These are phyloP conservation scores for Glycine latifolia DNA, from an alignment of 306 rosid species.

Conservation along the genomic window DNA sequence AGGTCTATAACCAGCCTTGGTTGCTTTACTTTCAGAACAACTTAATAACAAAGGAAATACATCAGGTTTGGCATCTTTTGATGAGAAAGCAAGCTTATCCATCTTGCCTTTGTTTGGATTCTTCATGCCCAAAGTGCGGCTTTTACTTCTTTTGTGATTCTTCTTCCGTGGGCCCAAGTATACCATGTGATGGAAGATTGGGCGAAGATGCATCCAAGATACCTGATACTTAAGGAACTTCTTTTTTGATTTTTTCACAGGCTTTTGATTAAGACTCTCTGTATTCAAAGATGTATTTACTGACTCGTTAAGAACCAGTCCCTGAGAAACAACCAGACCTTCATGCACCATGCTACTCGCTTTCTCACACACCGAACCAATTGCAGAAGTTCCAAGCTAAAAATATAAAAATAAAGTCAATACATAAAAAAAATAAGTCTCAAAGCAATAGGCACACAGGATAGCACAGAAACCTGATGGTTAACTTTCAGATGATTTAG, in stretches of 20 bases:
- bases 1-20: slow-evolving; percentile 43
- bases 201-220: slow-evolving; percentile 51
- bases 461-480: slow-evolving; percentile 48
- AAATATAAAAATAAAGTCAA: slow-evolving; percentile 23
- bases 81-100: slow-evolving; percentile 43
- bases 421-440: neutral
- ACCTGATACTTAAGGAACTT: slow-evolving; percentile 59
- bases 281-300: slow-evolving; percentile 36
- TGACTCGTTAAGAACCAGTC: slow-evolving; percentile 41
- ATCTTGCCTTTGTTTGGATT: slow-evolving; percentile 43
- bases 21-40: slow-evolving; percentile 47
- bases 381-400: slow-evolving; percentile 59
- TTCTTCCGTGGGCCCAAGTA: slow-evolving; percentile 54
- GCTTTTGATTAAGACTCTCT: slow-evolving; percentile 52
- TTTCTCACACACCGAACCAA: slow-evolving; percentile 43
- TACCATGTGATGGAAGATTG: slow-evolving; percentile 54
- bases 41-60: slow-evolving; percentile 32
- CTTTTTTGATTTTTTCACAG: slow-evolving; percentile 56
- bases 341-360: slow-evolving; percentile 29
- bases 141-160: slow-evolving; percentile 64
- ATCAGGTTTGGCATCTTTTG: slow-evolving; percentile 64
- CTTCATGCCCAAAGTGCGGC: slow-evolving; percentile 35
- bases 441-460: slow-evolving; percentile 6
- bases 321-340: slow-evolving; percentile 50
- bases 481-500: slow-evolving; percentile 44